Evolutionary conservation across 179 eudicot genomes (phyloP), one percentile per base, ranked within the genome.

Genomic region (Amaranthus tricolor): DNA sequence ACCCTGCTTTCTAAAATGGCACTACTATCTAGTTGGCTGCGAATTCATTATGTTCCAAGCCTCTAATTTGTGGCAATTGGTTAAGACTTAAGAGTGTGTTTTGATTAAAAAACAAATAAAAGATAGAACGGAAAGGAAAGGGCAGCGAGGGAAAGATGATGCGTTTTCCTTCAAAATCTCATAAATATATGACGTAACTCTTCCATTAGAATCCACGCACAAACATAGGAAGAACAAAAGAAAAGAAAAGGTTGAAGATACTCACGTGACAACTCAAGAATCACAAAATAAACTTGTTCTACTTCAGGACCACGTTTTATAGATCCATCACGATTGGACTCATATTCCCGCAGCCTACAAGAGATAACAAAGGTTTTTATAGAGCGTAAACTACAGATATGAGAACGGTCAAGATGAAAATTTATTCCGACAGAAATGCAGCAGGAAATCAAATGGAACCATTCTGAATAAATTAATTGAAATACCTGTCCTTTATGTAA

Each of bases 191-290:
- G 40, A 31, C 40, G 40, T 31, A 31, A 31, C 0, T 31, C 40
- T 2, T 31, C 40, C 40, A 31, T 31, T 31, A 31, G 40, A 31
- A 31, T 31, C 40, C 40, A 31, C 40, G 40, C 40, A 52, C 43
- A 61, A 68, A 61, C 45, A 64, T 5, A 11, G 57, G 16, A 31
- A 3, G 17, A 12, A 55, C 9, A 19, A 50, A 57, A 51, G 47
- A 21, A 52, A n/a, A 43, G 9, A 62, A n/a, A 66, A 70, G 56
- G 50, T 73, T 62, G 49, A 14, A 24, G 72, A 73, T 43, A 88
- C 97, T 79, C 69, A 94, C 98, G 97, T 64, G 98, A 90, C 95
- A 94, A 80, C 83, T 94, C 97, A 50, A 94, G 54, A 51, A 94
- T 87, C 24, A 94, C 96, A 82, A 90, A 94, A 76, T 87, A 82